These are phyloP conservation scores for Trichoderma koningii DNA, from an alignment of 2,329 filamentous ascomycete species.

Conservation along the genomic window DNA sequence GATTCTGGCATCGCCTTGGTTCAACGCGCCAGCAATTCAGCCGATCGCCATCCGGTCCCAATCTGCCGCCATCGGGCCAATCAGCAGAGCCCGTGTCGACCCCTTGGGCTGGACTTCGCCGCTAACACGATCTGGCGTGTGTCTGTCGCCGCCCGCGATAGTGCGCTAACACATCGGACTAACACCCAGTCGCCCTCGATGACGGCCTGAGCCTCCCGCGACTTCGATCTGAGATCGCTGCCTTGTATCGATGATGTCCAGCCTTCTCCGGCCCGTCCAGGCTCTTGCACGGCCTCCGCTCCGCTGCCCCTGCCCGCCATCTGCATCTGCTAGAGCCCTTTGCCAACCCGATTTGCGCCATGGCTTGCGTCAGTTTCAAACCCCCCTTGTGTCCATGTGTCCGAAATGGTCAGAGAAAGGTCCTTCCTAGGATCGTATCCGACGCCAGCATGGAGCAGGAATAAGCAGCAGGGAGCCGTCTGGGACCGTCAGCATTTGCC, in stretches of 20 bases:
- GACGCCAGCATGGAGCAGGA: slow-evolving; percentile 6
- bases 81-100: neutral
- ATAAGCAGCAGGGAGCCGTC: neutral
- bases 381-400: neutral
- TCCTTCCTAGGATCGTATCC: neutral
- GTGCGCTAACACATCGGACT: slow-evolving; percentile 15
- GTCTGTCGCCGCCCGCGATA: neutral
- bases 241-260: slow-evolving; percentile 15
- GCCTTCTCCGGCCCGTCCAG: neutral
- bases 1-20: slow-evolving; percentile 18
- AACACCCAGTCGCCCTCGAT: slow-evolving; percentile 1
- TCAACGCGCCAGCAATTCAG: neutral
- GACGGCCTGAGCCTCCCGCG: slow-evolving; percentile 7
- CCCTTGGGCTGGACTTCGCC: neutral
- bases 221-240: slow-evolving; percentile 19
- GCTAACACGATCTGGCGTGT: slow-evolving; percentile 5
- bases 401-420: neutral
- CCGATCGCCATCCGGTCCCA: slow-evolving; percentile 22
- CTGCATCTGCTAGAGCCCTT: neutral
- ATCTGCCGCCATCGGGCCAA: slow-evolving; percentile 25
- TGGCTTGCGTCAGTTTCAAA: slow-evolving; percentile 12
- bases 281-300: no score
- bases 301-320: neutral
- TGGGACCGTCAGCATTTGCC: neutral
- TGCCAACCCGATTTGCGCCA: slow-evolving; percentile 10